Evolutionary conservation across 495 filamentous ascomycete species (phyloP).

Genomic region (Penicillium salamii): DNA sequence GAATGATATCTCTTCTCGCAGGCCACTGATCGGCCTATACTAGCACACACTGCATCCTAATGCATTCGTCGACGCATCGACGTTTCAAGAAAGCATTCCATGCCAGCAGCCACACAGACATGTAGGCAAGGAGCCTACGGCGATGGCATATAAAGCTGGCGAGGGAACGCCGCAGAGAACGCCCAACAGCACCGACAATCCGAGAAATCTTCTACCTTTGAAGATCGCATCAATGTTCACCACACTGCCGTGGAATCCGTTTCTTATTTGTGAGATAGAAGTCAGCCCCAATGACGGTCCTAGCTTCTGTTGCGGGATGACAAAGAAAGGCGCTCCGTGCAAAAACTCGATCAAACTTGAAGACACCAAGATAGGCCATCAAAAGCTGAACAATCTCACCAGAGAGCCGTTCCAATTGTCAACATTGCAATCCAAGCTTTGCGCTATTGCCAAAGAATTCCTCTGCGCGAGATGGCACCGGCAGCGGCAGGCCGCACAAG

Average conservation of each 20-base stretch:
- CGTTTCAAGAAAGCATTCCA: neutral
- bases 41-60: neutral
- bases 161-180: slow-evolving; percentile 1
- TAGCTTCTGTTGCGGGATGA: neutral
- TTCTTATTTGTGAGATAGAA: neutral
- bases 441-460: neutral
- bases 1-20: neutral
- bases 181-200: neutral
- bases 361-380: slow-evolving; percentile 1
- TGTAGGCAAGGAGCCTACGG: neutral
- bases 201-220: neutral
- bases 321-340: neutral
- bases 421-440: neutral
- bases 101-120: neutral
- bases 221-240: neutral
- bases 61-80: neutral
- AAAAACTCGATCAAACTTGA: slow-evolving; percentile 3
- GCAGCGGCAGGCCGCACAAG: neutral
- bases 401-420: neutral
- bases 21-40: slow-evolving; percentile 1
- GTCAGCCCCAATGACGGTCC: neutral
- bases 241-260: neutral
- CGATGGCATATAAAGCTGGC: slow-evolving; percentile 1
- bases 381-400: slow-evolving; percentile 1
- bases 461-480: slow-evolving; percentile 1